Evolutionary conservation across 75 land plant species (phyloP).

Genomic region (Sequoia sempervirens): DNA sequence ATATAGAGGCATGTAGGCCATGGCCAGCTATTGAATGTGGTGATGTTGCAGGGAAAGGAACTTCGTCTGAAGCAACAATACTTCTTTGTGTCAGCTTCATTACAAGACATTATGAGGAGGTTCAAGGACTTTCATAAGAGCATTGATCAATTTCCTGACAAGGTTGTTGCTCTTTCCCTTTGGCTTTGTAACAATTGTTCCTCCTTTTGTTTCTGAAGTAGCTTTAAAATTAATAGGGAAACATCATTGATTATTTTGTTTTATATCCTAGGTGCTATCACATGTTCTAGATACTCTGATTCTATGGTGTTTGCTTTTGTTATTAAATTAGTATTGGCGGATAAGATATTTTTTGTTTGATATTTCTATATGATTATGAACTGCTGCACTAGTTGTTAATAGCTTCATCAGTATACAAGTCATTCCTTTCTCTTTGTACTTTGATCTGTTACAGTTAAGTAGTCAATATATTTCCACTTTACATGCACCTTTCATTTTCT

Average conservation of each 20-base stretch:
- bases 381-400: slow-evolving; percentile 1
- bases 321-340: neutral
- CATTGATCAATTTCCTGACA: slow-evolving; percentile 56
- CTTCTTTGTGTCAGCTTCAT: slow-evolving; percentile 74
- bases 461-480: neutral
- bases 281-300: neutral
- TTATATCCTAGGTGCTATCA: neutral
- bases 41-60: slow-evolving; percentile 28
- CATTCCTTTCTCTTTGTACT: neutral
- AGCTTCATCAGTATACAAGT: neutral
- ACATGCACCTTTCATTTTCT: neutral
- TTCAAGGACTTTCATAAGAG: slow-evolving; percentile 56
- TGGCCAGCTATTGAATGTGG: slow-evolving; percentile 4
- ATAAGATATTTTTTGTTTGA: no score
- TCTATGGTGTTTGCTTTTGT: neutral
- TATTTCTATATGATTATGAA: neutral
- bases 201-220: neutral
- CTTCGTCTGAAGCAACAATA: slow-evolving; percentile 75
- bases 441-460: neutral
- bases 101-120: slow-evolving; percentile 66
- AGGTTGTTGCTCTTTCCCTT: slow-evolving; percentile 30
- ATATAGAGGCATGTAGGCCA: neutral
- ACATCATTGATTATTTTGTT: neutral
- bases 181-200: neutral
- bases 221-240: neutral